Evolutionary conservation across 1,139 yeast genomes (phyloP).

Genomic region (Hyphopichia wangnamkhiaoensis): DNA sequence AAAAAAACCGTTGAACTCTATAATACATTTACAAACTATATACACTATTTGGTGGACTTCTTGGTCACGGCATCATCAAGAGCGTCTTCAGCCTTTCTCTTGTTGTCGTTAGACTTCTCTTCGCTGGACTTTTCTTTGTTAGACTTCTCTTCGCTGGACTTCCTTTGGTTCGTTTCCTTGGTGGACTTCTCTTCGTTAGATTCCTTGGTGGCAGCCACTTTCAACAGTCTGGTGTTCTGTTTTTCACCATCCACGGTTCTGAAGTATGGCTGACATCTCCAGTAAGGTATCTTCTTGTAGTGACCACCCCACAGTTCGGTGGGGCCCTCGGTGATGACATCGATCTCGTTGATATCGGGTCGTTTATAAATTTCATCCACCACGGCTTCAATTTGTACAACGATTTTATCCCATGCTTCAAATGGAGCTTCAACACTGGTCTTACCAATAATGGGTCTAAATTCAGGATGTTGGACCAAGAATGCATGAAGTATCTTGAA

Average conservation of each 20-base stretch:
- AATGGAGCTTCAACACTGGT: slow-evolving; percentile 48
- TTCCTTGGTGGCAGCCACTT: slow-evolving; percentile 34
- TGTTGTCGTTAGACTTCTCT: slow-evolving; percentile 4
- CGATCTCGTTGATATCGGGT: slow-evolving; percentile 46
- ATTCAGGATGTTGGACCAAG: slow-evolving; percentile 69
- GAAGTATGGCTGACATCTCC: slow-evolving; percentile 97
- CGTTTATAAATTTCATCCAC: slow-evolving; percentile 57
- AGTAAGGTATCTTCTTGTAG: slow-evolving; percentile 84
- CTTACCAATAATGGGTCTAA: slow-evolving; percentile 71
- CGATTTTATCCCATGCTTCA: slow-evolving; percentile 70
- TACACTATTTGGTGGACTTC: neutral
- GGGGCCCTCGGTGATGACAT: slow-evolving; percentile 55
- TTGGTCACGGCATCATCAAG: neutral
- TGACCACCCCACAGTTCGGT: slow-evolving; percentile 74
- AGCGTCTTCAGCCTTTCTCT: neutral
- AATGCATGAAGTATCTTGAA: slow-evolving; percentile 85
- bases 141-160: slow-evolving; percentile 29
- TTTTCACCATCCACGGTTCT: slow-evolving; percentile 76
- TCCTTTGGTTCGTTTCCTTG: slow-evolving; percentile 13
- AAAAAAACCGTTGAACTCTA: neutral
- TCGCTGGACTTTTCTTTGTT: slow-evolving; percentile 17
- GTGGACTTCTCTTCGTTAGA: slow-evolving; percentile 32
- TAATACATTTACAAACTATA: neutral
- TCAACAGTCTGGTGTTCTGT: slow-evolving; percentile 42
- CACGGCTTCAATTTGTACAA: slow-evolving; percentile 61